These are phyloP conservation scores for Nigrospora osmanthi DNA, from an alignment of 2,329 filamentous ascomycete species.

Conservation along the genomic window DNA sequence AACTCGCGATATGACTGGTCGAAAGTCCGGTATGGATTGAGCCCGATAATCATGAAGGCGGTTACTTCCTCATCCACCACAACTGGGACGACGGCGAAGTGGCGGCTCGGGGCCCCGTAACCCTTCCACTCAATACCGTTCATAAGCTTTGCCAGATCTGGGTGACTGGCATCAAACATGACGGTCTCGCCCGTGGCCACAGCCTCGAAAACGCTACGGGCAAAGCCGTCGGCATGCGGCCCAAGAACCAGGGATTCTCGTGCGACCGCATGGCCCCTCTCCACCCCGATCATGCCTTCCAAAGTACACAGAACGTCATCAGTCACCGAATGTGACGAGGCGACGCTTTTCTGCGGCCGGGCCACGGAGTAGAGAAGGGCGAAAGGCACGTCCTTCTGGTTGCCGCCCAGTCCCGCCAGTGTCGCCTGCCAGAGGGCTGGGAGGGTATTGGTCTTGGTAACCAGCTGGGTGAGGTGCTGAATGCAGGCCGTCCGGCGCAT, in stretches of 20 bases:
- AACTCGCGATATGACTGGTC: constrained; percentile 12
- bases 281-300: constrained; percentile 11
- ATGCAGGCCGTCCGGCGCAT: constrained; percentile 27
- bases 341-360: constrained; percentile 3
- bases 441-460: constrained; percentile 15
- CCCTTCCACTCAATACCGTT: constrained; percentile 9
- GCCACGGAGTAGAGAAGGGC: constrained; percentile 22
- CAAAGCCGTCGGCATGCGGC: constrained; percentile 11
- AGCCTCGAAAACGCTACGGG: constrained; percentile 11
- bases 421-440: constrained; percentile 25
- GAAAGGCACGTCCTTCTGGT: constrained; percentile 21
- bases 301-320: neutral
- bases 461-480: constrained; percentile 24
- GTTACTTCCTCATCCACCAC: constrained; percentile 8
- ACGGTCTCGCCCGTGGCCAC: constrained; percentile 8
- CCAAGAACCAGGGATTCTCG: constrained; percentile 10
- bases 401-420: constrained; percentile 12
- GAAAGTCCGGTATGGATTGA: constrained; percentile 15
- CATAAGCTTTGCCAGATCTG: constrained; percentile 6
- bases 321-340: too few relatives aligned
- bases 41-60: constrained; percentile 14
- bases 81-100: constrained; percentile 14
- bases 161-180: constrained; percentile 9
- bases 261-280: constrained; percentile 6
- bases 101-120: constrained; percentile 6